Base-by-base conservation (phyloP, 345 rosid genomes). In the Populus pruinosa region DNA sequence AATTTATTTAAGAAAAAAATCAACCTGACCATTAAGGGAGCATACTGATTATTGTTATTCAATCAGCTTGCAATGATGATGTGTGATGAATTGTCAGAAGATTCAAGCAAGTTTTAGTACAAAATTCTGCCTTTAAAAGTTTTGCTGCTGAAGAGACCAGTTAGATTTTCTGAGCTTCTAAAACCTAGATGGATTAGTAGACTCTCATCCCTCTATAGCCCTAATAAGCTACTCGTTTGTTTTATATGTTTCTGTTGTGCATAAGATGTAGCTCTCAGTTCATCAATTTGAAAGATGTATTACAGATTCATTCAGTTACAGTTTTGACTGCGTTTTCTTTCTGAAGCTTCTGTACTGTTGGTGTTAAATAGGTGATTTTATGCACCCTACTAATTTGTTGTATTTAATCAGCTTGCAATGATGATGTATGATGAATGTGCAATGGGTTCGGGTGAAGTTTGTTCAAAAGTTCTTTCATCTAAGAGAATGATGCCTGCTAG, bases 1-100 rank as follows among this genome's bases (percentile, higher is more conserved):
- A 74, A 49, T 71, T 72, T 50, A 50, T 83, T 25, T 47, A 29
- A 75, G 36, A 77, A 64, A 76, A 69, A 86, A 79, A 74, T 66
- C 67, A 11, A 41, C 56, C 59, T 65, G 36, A 64, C 61, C 47
- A 72, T 62, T 59, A 61, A 67, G 71, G 70, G 67, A 79, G 82
- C 72, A 73, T 82, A 88, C 91, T 90, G 88, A 90, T 88, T 79
- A 75, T 81, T 87, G 87, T 86, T 83, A 76, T 88, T 87, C 80
- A 82, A 87, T 86, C 93, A 91, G 94, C 94, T 93, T 90, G 93
- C 94, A 93, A 89, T 86, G 95, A 91, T 88, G 95, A 91, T 88
- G 94, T 91, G 97, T 91, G 92, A 91, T 88, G 90, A 84, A 80
- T 88, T 78, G 69, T 88, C 89, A 61, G 92, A 86, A 84, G 89